Percentiles rank a stretch among this genome's conserved stretches.
phyloP scores from a whole-genome alignment of 1,139 yeast genomes.

The Suzukiozyma palmioleophila region DNA sequence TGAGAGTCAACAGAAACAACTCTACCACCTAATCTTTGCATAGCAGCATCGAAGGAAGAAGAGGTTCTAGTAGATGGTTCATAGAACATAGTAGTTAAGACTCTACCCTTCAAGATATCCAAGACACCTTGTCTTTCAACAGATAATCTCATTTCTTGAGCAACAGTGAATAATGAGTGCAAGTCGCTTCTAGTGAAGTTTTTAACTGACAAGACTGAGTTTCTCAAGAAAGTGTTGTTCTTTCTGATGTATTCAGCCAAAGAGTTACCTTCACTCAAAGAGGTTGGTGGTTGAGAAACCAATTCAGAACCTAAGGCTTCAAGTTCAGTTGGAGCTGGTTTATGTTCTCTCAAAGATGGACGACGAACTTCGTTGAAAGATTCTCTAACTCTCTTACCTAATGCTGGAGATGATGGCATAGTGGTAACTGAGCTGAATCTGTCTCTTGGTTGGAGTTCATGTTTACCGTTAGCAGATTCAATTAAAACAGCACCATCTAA shows the following conservation, averaged over 20 bases:
- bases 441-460: conserved; percentile 40
- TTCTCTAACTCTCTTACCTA: conserved; percentile 41
- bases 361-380: conserved; percentile 44
- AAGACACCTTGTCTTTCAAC: conserved; percentile 96
- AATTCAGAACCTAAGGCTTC: conserved; percentile 63
- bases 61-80: conserved; percentile 98
- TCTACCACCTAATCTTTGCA: conserved; percentile 99
- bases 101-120: conserved; percentile 84
- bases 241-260: conserved; percentile 70
- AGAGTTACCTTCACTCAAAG: conserved; percentile 74
- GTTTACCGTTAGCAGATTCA: conserved; percentile 56
- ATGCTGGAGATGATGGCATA: conserved; percentile 43
- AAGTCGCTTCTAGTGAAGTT: conserved; percentile 84
- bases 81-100: conserved; percentile 91
- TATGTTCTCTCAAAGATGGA: conserved; percentile 36
- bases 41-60: conserved; percentile 96
- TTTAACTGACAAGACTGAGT: conserved; percentile 82
- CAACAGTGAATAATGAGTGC: conserved; percentile 90
- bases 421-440: conserved; percentile 40
- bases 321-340: conserved; percentile 38
- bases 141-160: conserved; percentile 96
- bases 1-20: conserved; percentile 83
- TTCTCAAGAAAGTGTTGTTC: conserved; percentile 85
- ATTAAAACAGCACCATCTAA: conserved; percentile 74
- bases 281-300: conserved; percentile 68